Evolutionary conservation across 2,329 filamentous ascomycete genomes (phyloP), one percentile per base, ranked within the genome.

Genomic region (Colletotrichum sp.): DNA sequence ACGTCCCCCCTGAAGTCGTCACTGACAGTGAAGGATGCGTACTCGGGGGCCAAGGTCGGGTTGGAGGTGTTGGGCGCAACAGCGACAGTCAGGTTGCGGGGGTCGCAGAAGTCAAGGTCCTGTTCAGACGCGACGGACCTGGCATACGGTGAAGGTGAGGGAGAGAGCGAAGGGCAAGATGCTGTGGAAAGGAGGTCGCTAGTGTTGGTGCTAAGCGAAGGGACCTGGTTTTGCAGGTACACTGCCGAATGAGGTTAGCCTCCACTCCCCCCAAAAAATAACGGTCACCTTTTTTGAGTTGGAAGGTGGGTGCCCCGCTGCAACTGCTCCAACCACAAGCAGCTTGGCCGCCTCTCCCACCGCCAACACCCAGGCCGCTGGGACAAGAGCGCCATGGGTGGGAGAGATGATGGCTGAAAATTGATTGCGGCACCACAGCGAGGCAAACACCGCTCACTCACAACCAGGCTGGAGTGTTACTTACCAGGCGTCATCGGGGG

Each of bases 401-500:
- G 30, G 10, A 61, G 34, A n/a, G 18, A 28, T n/a, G 36, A 21
- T 7, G 34, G 34, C 36, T 39, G 14, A 9, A 39, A 39, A 18
- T 39, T 21, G 21, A 52, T 55, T 66, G 48, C 28, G 66, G 59
- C 34, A 30, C 14, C n/a, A 34, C 39, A 70, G 43, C 21, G 32
- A 21, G 14, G 39, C 34, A n/a, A 67, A 74, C 63, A 65, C 61
- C 36, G 28, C n/a, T 12, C 10, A 21, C 43, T n/a, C 43, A 52
- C 7, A 9, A 30, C 16, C 21, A 75, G 74, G 61, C 66, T 36
- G 70, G 61, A 26, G 67, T 74, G 77, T 77, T 59, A 92, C 95
- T 88, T 93, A 98, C 95, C 92, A 91, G 96, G 96, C 81, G 95
- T 98, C 91, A 98, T 92, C 28, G 95, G 95, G 68, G 96, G 96